Conservation (phyloP, 306 rosid genomes). For the Prunus dulcis region DNA sequence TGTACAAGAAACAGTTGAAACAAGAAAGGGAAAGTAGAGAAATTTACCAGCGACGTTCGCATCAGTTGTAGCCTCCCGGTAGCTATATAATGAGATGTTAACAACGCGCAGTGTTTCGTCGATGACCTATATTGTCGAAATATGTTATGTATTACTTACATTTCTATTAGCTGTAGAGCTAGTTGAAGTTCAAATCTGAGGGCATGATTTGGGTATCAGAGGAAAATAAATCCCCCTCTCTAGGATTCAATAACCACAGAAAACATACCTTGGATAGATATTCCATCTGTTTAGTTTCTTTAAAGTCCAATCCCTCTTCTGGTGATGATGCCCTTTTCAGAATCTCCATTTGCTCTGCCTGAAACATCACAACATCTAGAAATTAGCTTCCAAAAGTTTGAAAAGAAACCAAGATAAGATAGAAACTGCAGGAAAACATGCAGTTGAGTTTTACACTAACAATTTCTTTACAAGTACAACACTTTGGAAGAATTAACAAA, state of each 20-base stretch:
- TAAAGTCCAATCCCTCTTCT: slow-evolving; percentile 39
- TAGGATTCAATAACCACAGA: not conserved
- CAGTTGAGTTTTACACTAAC: too few species aligned
- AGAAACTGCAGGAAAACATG: too few species aligned
- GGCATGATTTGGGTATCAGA: not conserved
- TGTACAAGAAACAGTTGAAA: not conserved
- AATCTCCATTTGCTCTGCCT: slow-evolving; percentile 69
- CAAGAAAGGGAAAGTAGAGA: not conserved
- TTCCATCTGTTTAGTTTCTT: slow-evolving; percentile 59
- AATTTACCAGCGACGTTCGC: slow-evolving; percentile 33
- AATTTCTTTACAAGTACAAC: too few species aligned
- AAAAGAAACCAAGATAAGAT: not conserved
- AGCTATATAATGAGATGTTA: slow-evolving; percentile 30
- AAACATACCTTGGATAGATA: slow-evolving; percentile 53
- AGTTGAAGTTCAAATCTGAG: not conserved
- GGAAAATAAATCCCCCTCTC: not conserved
- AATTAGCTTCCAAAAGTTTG: not conserved
- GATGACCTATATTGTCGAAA: slow-evolving; percentile 23
- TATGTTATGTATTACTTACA: not conserved
- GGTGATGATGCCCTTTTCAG: slow-evolving; percentile 39
- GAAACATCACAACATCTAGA: not conserved
- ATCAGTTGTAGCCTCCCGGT: slow-evolving; percentile 42
- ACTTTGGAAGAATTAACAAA: too few species aligned
- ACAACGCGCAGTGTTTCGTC: slow-evolving; percentile 38
- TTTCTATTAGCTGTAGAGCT: not conserved